phyloP scores from a whole-genome alignment of 306 rosid species.

The Prosopis cineraria region DNA sequence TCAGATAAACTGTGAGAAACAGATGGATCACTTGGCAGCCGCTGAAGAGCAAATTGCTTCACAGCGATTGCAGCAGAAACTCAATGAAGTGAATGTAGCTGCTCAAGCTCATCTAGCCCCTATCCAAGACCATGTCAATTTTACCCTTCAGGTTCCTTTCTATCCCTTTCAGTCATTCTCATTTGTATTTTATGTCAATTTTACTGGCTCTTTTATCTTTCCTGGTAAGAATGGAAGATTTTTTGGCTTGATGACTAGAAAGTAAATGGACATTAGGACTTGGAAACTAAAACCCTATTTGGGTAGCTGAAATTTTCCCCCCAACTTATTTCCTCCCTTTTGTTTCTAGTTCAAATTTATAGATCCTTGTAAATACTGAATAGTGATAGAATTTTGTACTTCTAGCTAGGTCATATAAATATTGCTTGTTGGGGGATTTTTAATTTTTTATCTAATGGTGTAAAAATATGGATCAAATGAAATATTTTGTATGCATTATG shows the following conservation, averaged over 20 bases:
- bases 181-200: constrained; percentile 9
- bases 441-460: not conserved
- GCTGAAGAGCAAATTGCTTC: constrained; percentile 75
- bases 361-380: not conserved
- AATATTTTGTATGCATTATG: not conserved
- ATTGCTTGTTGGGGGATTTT: not conserved
- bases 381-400: constrained; percentile 8
- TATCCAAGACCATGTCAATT: constrained; percentile 91
- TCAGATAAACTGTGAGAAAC: constrained; percentile 19
- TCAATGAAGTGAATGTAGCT: constrained; percentile 74
- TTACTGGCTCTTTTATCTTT: not conserved
- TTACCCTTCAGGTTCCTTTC: constrained; percentile 77
- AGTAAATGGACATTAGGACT: constrained; percentile 2
- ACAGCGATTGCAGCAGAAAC: constrained; percentile 71
- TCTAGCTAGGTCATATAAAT: not conserved
- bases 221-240: not conserved
- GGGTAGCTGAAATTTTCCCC: not conserved
- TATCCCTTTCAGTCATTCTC: not conserved
- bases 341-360: constrained; percentile 16
- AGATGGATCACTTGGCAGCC: constrained; percentile 66
- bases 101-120: constrained; percentile 77
- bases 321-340: not conserved
- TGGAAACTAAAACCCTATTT: constrained; percentile 1
- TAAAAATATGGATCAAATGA: not conserved
- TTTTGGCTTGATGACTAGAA: constrained; percentile 18